phyloP scores from a whole-genome alignment of 805 yeast genomes.

The Starmerella scarabaei region DNA sequence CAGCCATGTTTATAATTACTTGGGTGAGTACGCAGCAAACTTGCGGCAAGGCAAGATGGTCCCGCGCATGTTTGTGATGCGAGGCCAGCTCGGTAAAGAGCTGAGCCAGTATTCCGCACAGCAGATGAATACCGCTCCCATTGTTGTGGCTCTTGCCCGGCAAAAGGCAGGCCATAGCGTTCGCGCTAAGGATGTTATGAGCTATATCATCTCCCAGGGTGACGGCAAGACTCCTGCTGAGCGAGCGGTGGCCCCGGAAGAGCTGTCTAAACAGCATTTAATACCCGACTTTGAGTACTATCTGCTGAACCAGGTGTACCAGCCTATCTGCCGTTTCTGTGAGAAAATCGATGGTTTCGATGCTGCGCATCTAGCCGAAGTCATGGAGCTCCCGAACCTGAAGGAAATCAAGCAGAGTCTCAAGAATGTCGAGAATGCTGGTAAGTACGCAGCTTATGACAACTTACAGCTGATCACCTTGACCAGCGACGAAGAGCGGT shows the following conservation, averaged over 20 bases:
- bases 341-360: constrained; percentile 82
- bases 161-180: constrained; percentile 74
- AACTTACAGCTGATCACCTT: constrained; percentile 8
- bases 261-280: constrained; percentile 41
- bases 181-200: constrained; percentile 79
- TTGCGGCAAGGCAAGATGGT: constrained; percentile 50
- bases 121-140: constrained; percentile 41
- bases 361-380: constrained; percentile 57
- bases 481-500: constrained; percentile 56
- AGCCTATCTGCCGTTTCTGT: constrained; percentile 78
- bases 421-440: constrained; percentile 43
- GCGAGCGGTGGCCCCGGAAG: constrained; percentile 72
- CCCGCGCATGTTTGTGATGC: constrained; percentile 60
- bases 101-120: constrained; percentile 71
- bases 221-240: constrained; percentile 44
- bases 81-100: constrained; percentile 81
- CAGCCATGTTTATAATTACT: constrained; percentile 29
- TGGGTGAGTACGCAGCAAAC: constrained; percentile 46
- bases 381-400: constrained; percentile 49
- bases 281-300: constrained; percentile 68
- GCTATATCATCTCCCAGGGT: constrained; percentile 60
- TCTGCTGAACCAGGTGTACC: constrained; percentile 74
- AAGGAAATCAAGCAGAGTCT: constrained; percentile 26
- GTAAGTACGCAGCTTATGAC: constrained; percentile 53
- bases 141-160: constrained; percentile 77